These are phyloP conservation scores for Ceratocystis smalleyi DNA, from an alignment of 2,329 filamentous ascomycete species.

Conservation along the genomic window DNA sequence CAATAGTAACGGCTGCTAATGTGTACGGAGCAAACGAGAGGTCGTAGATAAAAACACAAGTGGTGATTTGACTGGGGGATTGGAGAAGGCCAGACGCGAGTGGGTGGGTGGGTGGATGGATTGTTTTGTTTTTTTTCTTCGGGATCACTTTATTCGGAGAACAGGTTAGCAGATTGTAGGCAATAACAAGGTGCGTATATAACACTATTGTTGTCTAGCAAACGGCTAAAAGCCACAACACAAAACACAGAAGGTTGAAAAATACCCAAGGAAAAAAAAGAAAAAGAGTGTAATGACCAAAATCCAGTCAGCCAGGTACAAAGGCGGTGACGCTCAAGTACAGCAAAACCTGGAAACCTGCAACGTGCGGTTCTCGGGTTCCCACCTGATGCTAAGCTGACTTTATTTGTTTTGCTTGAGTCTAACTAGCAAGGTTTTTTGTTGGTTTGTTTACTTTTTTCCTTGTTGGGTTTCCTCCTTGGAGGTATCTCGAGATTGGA, in stretches of 20 bases:
- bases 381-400: slow-evolving; percentile 5
- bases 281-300: slow-evolving; percentile 8
- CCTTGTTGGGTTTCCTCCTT: not conserved
- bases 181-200: not conserved
- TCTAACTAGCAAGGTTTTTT: not conserved
- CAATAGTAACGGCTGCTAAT: not conserved
- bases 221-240: not conserved
- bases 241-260: not conserved
- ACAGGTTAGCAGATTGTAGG: not conserved
- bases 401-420: not conserved
- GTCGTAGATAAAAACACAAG: not conserved
- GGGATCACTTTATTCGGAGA: not conserved
- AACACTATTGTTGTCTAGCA: not conserved
- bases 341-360: not conserved
- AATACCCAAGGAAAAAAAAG: slow-evolving; percentile 3
- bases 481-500: not conserved
- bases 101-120: not conserved
- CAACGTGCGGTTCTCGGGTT: slow-evolving; percentile 4
- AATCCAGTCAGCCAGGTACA: slow-evolving; percentile 17
- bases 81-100: not conserved
- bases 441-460: slow-evolving; percentile 2
- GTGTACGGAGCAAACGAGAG: no score
- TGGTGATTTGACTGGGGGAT: not conserved
- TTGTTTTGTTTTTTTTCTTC: not conserved
- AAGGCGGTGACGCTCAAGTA: slow-evolving; percentile 14